Base-by-base conservation (phyloP, 2,329 filamentous ascomycete genomes). In the Lasiodiplodia sp. region DNA sequence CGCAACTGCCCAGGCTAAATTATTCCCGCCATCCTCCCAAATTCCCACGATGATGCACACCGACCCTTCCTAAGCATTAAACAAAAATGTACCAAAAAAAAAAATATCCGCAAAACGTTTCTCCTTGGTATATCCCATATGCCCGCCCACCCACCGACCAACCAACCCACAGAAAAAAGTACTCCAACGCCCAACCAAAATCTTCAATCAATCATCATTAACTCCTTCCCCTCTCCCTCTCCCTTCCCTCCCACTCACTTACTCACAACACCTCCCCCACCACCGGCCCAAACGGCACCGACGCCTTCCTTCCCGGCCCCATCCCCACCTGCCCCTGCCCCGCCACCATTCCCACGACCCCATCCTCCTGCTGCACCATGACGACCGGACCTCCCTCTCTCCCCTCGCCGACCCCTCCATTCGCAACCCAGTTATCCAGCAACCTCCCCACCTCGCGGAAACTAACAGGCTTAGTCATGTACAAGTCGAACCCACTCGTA, bases 401-500 rank as follows among this genome's bases (percentile, higher is more conserved):
- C 5, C 58, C 58, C 58, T 49, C 58, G 0, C 58, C 58, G 7
- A n/a, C 58, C 14, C 69, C 71, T 0, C 71, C 72, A 60, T 75
- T 71, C 31, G 66, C 69, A 25, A 72, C 71, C 72, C 69, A 79
- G 65, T 80, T 80, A 70, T 78, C 75, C 63, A 84, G 69, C 25
- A 84, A 69, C 12, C 78, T 73, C 4, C 79, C 78, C 2, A 84
- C 80, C 69, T 81, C 79, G 66, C 78, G 80, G 68, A 84, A 82
- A 0, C 78, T 80, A 4, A 84, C 81, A 0, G 83, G 83, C 68
- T 85, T 84, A 4, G 81, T 83, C 47, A 84, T 75, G 70, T 83
- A 84, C 28, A 83, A 72, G 70, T 84, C 81, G 51, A 84, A 79
- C 4, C 82, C 82, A 2, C 79, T 80, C 2, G 77, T 73, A 28